Evolutionary conservation across 768 basidiomycete genomes (phyloP).

Genomic region (Termitomyces sp.): DNA sequence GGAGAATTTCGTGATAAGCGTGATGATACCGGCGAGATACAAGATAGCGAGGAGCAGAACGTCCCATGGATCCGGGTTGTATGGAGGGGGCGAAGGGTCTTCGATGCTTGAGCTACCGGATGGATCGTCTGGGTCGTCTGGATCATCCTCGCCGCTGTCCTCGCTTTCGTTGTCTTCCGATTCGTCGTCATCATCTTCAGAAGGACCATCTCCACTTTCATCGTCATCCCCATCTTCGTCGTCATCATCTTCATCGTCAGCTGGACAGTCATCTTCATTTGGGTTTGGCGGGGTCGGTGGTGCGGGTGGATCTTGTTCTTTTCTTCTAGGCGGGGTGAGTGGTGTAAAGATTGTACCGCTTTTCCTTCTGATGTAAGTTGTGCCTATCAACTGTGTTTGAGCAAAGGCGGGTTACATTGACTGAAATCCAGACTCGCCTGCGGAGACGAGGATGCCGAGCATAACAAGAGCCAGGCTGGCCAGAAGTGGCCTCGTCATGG

Average conservation of each 20-base stretch:
- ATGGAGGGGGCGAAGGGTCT: neutral
- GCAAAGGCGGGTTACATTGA: neutral
- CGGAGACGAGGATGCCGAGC: neutral
- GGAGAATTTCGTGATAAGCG: neutral
- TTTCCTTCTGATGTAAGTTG: neutral
- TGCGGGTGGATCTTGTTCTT: neutral
- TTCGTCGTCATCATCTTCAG: neutral
- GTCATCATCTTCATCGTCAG: neutral
- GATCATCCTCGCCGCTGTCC: neutral
- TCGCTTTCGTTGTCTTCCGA: neutral
- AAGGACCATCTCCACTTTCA: neutral
- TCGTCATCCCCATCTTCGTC: neutral
- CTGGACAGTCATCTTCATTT: neutral
- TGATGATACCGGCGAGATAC: neutral
- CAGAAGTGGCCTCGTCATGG: neutral
- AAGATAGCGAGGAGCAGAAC: neutral
- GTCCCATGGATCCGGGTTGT: neutral
- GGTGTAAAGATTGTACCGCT: neutral
- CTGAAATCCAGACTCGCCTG: neutral
- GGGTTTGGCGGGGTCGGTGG: neutral
- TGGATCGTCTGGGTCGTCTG: neutral
- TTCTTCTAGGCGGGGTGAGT: neutral
- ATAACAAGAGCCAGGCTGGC: neutral
- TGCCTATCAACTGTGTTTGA: neutral
- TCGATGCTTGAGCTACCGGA: neutral